Evolutionary conservation across 2,329 filamentous ascomycete species (phyloP).

Genomic region (Calonectria hongkongensis): DNA sequence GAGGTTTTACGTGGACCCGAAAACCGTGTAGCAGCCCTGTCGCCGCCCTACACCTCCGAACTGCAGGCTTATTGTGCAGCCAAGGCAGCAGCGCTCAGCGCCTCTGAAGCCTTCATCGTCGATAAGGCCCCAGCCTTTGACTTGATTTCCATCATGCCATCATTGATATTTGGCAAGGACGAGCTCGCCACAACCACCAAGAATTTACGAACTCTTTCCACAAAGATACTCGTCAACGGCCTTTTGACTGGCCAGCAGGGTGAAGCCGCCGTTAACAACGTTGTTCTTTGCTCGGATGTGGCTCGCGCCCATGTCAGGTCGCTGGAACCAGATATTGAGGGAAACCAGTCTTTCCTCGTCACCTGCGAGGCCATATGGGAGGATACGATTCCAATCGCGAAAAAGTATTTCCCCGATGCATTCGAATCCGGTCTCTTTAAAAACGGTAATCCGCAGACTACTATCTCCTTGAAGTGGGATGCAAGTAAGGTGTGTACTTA

Average conservation of each 20-base stretch:
- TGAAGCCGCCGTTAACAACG: not conserved
- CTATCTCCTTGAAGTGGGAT: slow-evolving; percentile 18
- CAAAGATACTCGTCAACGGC: slow-evolving; percentile 3
- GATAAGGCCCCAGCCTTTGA: slow-evolving; percentile 25
- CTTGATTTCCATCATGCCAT: slow-evolving; percentile 27
- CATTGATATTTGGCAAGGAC: slow-evolving; percentile 32
- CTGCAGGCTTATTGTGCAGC: slow-evolving; percentile 24
- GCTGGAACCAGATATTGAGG: slow-evolving; percentile 6
- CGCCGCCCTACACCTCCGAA: slow-evolving; percentile 23
- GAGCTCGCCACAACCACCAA: slow-evolving; percentile 10
- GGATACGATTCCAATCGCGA: slow-evolving; percentile 29
- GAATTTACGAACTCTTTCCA: slow-evolving; percentile 7
- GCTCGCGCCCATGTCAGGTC: slow-evolving; percentile 28
- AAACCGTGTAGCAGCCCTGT: not conserved
- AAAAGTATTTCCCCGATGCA: slow-evolving; percentile 26
- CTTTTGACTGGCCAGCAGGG: slow-evolving; percentile 16
- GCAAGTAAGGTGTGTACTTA: slow-evolving; percentile 16
- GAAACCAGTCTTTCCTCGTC: slow-evolving; percentile 31
- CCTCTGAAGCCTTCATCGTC: slow-evolving; percentile 8
- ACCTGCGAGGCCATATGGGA: slow-evolving; percentile 10
- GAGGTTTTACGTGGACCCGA: slow-evolving; percentile 12
- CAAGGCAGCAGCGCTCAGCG: slow-evolving; percentile 25
- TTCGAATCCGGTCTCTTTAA: slow-evolving; percentile 28
- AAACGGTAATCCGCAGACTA: not conserved
- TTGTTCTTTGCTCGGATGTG: slow-evolving; percentile 22